Conservation (phyloP, 805 yeast species). For the Saturnispora sekii region DNA sequence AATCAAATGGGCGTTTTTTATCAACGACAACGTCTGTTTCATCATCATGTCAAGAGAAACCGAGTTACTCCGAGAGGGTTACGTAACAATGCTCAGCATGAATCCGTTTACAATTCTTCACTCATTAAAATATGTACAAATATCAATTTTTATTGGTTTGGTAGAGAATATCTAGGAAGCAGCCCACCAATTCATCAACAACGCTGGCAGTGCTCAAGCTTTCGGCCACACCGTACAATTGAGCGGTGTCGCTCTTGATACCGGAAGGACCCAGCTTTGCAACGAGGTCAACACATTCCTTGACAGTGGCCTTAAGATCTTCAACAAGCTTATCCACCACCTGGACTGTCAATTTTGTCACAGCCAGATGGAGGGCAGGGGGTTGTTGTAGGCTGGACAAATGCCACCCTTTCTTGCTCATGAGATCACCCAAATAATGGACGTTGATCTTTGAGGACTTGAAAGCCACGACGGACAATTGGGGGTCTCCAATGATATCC, state of each 20-base stretch:
- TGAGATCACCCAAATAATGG: conserved; percentile 67
- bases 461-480: conserved; percentile 75
- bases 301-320: conserved; percentile 39
- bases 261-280: conserved; percentile 8
- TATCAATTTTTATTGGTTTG: conserved; percentile 30
- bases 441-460: conserved; percentile 52
- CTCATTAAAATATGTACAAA: neutral
- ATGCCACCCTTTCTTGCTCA: conserved; percentile 77
- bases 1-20: conserved; percentile 39
- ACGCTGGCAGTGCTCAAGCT: conserved; percentile 76
- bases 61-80: too few species aligned
- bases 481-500: conserved; percentile 75
- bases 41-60: neutral
- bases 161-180: conserved; percentile 74
- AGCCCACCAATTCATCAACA: conserved; percentile 69
- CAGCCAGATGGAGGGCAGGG: conserved; percentile 83
- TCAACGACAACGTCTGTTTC: conserved; percentile 11
- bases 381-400: conserved; percentile 81
- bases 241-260: conserved; percentile 58
- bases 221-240: conserved; percentile 92
- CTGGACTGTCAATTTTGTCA: conserved; percentile 60
- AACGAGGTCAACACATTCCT: conserved; percentile 27
- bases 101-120: neutral
- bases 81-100: neutral
- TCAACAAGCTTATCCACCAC: conserved; percentile 50